A percentile compares a stretch with the other conserved stretches of the same genome.
Conservation (phyloP, 345 rosid species). For the Eucalyptus sideroxylon region DNA sequence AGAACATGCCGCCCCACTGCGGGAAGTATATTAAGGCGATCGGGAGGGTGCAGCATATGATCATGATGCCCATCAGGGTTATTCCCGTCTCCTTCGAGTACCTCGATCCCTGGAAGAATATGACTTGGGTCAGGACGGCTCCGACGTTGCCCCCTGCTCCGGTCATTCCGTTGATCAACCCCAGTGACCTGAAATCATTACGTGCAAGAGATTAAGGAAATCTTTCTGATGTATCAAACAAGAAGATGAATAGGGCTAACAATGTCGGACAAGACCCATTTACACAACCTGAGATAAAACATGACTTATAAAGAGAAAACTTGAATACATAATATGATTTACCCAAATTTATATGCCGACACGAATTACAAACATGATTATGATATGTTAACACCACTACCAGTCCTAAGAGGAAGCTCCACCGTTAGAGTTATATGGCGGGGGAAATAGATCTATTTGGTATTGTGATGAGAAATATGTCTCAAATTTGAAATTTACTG, state of each 20-base stretch:
- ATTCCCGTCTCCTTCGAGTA: constrained; percentile 80
- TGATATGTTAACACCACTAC: background rate
- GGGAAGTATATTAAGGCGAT: constrained; percentile 62
- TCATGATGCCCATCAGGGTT: constrained; percentile 72
- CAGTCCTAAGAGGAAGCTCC: background rate
- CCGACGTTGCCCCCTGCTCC: constrained; percentile 97
- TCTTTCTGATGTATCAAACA: background rate
- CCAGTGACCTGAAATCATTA: constrained; percentile 44
- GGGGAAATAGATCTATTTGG: background rate
- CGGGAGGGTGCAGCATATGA: constrained; percentile 59
- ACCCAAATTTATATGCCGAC: background rate
- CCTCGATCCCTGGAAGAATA: constrained; percentile 75
- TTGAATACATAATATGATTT: background rate
- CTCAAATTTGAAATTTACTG: background rate
- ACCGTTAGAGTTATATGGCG: background rate
- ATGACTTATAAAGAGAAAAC: background rate
- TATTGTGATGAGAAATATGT: background rate
- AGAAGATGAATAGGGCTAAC: background rate
- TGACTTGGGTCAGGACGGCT: constrained; percentile 73
- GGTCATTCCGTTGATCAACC: constrained; percentile 78
- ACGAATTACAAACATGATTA: background rate
- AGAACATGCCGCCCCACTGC: constrained; percentile 96
- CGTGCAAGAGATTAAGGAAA: background rate
- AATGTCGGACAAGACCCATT: background rate
- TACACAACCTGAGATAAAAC: background rate